These are phyloP conservation scores for Nepenthes alata DNA, from an alignment of 179 eudicot species.

Conservation along the genomic window DNA sequence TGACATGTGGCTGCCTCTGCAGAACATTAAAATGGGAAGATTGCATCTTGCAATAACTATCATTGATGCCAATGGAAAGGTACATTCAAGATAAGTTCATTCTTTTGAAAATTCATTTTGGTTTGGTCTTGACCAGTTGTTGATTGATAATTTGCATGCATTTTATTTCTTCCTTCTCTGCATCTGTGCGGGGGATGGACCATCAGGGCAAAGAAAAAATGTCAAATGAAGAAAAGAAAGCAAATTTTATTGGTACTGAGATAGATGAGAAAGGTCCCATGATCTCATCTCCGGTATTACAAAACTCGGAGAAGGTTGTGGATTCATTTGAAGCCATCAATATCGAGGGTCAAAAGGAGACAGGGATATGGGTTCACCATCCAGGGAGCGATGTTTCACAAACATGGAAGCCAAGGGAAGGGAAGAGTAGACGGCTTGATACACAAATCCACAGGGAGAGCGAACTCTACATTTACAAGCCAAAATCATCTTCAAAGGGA, in stretches of 20 bases:
- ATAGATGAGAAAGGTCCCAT: constrained; percentile 11
- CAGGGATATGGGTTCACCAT: constrained; percentile 83
- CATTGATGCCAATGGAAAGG: constrained; percentile 41
- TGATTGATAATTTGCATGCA: neutral
- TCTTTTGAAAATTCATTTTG: neutral
- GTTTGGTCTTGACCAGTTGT: neutral
- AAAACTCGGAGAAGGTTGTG: constrained; percentile 20
- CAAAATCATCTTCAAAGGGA: constrained; percentile 22
- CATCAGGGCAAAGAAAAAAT: neutral
- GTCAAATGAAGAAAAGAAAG: constrained; percentile 2
- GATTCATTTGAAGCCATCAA: constrained; percentile 67
- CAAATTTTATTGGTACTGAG: constrained; percentile 16
- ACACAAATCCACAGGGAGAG: constrained; percentile 22
- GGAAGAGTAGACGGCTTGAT: constrained; percentile 30
- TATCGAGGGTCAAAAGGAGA: constrained; percentile 57
- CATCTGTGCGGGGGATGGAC: neutral
- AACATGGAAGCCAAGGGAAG: constrained; percentile 83
- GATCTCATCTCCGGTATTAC: constrained; percentile 1
- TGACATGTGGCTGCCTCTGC: constrained; percentile 79
- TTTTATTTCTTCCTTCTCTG: neutral
- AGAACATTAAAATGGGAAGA: constrained; percentile 68
- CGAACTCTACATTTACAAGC: constrained; percentile 13
- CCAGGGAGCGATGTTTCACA: constrained; percentile 71
- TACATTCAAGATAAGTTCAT: constrained; percentile 8
- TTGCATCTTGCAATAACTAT: constrained; percentile 80